Evolutionary conservation across 495 filamentous ascomycete genomes (phyloP).

Genomic region (Aspergillus ellipticus): DNA sequence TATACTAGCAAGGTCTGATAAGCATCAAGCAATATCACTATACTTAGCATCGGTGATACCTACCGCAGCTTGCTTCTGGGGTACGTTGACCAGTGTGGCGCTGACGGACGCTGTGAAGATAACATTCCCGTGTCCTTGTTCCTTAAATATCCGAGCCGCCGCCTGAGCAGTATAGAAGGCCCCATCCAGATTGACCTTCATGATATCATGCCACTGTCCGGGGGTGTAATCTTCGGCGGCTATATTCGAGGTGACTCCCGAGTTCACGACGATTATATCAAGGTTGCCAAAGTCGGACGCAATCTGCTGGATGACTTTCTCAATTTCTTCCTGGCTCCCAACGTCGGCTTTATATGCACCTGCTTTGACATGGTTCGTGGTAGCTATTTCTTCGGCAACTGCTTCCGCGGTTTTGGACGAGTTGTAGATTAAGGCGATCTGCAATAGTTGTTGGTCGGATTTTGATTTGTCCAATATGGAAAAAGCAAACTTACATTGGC

Average conservation of each 20-base stretch:
- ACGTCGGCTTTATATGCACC: conserved; percentile 68
- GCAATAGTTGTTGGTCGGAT: neutral
- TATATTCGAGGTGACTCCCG: conserved; percentile 56
- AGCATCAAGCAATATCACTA: neutral
- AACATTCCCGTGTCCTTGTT: conserved; percentile 37
- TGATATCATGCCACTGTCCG: conserved; percentile 35
- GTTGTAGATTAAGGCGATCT: conserved; percentile 53
- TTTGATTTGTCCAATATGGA: neutral
- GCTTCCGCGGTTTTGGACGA: conserved; percentile 64
- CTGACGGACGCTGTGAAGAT: conserved; percentile 43
- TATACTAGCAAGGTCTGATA: conserved; percentile 18
- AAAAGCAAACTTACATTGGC: conserved; percentile 50
- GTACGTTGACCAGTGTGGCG: conserved; percentile 43
- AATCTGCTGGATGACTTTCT: conserved; percentile 49
- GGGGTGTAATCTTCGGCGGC: conserved; percentile 35
- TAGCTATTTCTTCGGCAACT: conserved; percentile 65
- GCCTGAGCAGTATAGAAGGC: conserved; percentile 46
- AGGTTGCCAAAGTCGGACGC: conserved; percentile 64
- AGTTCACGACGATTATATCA: conserved; percentile 75
- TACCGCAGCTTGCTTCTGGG: conserved; percentile 41
- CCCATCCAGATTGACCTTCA: conserved; percentile 46
- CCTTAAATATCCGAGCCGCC: conserved; percentile 38
- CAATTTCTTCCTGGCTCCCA: conserved; percentile 51
- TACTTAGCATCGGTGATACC: neutral
- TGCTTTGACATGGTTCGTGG: conserved; percentile 63